Evolutionary conservation across 352 stramenopile species (phyloP).

Genomic region (Pythium dissimile): DNA sequence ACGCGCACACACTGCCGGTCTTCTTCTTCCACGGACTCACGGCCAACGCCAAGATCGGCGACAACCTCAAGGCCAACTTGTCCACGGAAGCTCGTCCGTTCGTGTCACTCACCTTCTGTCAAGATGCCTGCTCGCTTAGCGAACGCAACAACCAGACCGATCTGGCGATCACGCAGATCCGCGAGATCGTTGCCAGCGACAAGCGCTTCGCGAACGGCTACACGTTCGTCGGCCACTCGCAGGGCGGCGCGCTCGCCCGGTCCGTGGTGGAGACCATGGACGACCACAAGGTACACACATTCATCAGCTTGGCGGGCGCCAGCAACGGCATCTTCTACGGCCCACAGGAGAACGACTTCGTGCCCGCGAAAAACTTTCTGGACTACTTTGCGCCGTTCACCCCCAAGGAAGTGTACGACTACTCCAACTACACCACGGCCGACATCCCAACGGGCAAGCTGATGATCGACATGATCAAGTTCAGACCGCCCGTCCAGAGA

Average conservation of each 20-base stretch:
- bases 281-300: conserved; percentile 42
- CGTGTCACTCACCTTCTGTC: conserved; percentile 35
- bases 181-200: conserved; percentile 27
- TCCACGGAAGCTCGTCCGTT: conserved; percentile 30
- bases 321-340: conserved; percentile 56
- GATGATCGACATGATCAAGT: conserved; percentile 27
- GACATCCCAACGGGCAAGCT: conserved; percentile 27
- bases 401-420: conserved; percentile 24
- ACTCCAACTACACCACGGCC: conserved; percentile 24
- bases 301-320: conserved; percentile 40
- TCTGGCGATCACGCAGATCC: conserved; percentile 41
- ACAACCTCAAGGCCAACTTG: conserved; percentile 35
- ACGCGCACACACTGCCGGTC: conserved; percentile 25
- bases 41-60: conserved; percentile 23
- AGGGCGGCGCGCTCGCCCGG: conserved; percentile 36
- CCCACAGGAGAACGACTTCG: conserved; percentile 27
- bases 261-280: conserved; percentile 48
- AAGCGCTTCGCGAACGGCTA: conserved; percentile 40
- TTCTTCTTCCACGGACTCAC: conserved; percentile 54
- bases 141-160: conserved; percentile 31
- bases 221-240: conserved; percentile 43
- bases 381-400: conserved; percentile 16
- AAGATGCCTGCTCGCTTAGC: conserved; percentile 29
- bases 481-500: conserved; percentile 21
- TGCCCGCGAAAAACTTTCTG: conserved; percentile 33